A percentile compares a stretch with the other conserved stretches of the same genome.
Evolutionary conservation across 1,284 basidiomycete species (phyloP).

Genomic region (Chiua sp.): DNA sequence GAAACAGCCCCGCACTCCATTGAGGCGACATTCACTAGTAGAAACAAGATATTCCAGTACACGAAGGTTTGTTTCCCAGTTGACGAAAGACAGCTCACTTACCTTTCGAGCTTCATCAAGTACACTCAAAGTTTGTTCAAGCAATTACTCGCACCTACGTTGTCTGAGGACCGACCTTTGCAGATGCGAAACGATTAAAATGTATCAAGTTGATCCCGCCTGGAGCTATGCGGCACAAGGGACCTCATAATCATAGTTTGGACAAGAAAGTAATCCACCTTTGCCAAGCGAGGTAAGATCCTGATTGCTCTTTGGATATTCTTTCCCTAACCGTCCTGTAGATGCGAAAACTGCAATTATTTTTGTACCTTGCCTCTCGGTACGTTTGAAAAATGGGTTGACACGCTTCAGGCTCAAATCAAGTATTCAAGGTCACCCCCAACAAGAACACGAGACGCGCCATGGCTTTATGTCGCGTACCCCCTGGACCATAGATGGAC

Average conservation of each 20-base stretch:
- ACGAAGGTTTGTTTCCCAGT: conserved; percentile 46
- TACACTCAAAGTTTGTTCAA: conserved; percentile 16
- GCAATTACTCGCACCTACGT: neutral
- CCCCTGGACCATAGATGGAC: conserved; percentile 59
- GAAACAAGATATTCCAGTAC: conserved; percentile 52
- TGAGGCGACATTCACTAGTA: conserved; percentile 58
- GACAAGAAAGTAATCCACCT: conserved; percentile 51
- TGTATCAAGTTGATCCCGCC: conserved; percentile 53
- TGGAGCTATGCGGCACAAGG: conserved; percentile 47
- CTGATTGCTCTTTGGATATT: neutral
- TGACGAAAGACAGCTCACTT: neutral
- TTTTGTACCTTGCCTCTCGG: conserved; percentile 63
- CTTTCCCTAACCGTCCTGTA: conserved; percentile 21
- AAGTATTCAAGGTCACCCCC: conserved; percentile 53
- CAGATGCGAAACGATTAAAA: conserved; percentile 53
- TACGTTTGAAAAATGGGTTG: conserved; percentile 24
- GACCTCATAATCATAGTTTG: conserved; percentile 53
- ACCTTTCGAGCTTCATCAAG: neutral
- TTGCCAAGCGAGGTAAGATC: conserved; percentile 51
- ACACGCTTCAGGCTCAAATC: neutral
- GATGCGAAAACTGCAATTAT: conserved; percentile 62
- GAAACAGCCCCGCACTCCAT: conserved; percentile 61
- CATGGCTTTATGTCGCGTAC: conserved; percentile 68
- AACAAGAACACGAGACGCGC: conserved; percentile 64
- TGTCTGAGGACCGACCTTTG: neutral